Evolutionary conservation across 2,329 filamentous ascomycete genomes (phyloP), one percentile per base, ranked within the genome.

Genomic region (Ilyonectria mors-panacis): DNA sequence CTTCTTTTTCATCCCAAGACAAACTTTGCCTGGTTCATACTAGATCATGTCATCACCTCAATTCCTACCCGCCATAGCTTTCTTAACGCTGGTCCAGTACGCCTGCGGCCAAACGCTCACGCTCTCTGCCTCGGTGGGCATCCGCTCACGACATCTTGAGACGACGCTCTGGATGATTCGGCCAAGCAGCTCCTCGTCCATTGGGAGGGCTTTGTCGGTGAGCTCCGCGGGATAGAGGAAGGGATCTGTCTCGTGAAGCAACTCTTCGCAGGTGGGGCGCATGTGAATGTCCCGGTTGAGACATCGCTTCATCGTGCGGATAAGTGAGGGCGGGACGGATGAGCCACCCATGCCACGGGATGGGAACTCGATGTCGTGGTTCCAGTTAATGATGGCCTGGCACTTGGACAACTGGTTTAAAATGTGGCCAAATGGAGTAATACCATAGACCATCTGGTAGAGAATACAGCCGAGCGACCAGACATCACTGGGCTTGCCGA

Each of bases 371-470:
- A 97, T 93, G 6, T 82, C 79, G 79, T 94, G 90, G 63, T 90
- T 87, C 80, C 90, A 93, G 79, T 95, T 93, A 72, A 94, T 93
- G 77, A 97, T 96, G 66, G 93, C 93, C 80, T 94, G 91, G 78
- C 97, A 96, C 23, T 94, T 91, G 42, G 93, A 90, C 84, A 97
- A 93, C 76, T 92, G 93, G 81, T 95, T 96, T 65, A 89, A 85
- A 73, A 99, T 97, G 78, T 98, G 95, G 15, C 92, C 94, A 77
- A 99, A 99, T 0, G 96, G 96, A 4, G 94, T 93, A n/a, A 92
- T 88, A n/a, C 96, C 96, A 78, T 99, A 99, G 1, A 95, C 93
- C 93, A 99, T 97, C 79, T 98, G 95, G 82, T 97, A 99, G 15
- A 99, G 85, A 68, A 99, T 98, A 78, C 96, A 99, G 19, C 96